phyloP scores from a whole-genome alignment of 116 monocot species.

The Thalassia testudinum region DNA sequence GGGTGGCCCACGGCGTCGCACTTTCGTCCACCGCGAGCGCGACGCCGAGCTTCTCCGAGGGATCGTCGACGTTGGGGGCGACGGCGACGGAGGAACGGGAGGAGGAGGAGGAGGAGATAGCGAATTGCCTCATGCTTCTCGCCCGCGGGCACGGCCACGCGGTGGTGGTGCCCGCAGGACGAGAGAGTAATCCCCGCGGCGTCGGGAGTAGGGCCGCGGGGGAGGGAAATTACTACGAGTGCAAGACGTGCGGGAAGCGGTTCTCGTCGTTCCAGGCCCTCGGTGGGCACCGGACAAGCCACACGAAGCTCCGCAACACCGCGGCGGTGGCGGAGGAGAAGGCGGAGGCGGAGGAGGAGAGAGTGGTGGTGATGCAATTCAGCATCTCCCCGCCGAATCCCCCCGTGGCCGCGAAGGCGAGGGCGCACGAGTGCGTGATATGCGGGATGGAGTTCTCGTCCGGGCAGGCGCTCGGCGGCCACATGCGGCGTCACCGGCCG shows the following conservation, averaged over 20 bases:
- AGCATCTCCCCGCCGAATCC: too few relatives aligned
- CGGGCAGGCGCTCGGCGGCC: slow-evolving; percentile 65
- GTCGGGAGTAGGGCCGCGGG: slow-evolving; percentile 27
- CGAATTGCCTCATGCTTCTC: slow-evolving; percentile 53
- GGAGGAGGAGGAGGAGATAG: too few relatives aligned
- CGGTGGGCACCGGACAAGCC: too few relatives aligned
- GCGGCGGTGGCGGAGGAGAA: too few relatives aligned
- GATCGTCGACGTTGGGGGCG: slow-evolving; percentile 5
- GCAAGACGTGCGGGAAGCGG: too few relatives aligned
- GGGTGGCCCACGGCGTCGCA: neutral
- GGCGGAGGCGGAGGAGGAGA: too few relatives aligned
- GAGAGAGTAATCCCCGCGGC: neutral
- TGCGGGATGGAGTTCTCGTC: slow-evolving; percentile 46
- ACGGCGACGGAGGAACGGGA: slow-evolving; percentile 21
- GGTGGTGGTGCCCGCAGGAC: too few relatives aligned
- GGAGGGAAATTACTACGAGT: slow-evolving; percentile 51
- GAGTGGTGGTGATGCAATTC: neutral
- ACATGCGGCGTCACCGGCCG: slow-evolving; percentile 56
- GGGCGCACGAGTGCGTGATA: slow-evolving; percentile 42
- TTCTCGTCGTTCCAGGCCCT: too few relatives aligned
- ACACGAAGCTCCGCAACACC: slow-evolving; percentile 33
- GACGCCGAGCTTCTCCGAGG: slow-evolving; percentile 12
- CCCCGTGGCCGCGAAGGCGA: too few relatives aligned
- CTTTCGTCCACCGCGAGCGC: neutral
- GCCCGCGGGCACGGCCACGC: slow-evolving; percentile 19